phyloP scores from a whole-genome alignment of 345 rosid species.

The Populus pruinosa region DNA sequence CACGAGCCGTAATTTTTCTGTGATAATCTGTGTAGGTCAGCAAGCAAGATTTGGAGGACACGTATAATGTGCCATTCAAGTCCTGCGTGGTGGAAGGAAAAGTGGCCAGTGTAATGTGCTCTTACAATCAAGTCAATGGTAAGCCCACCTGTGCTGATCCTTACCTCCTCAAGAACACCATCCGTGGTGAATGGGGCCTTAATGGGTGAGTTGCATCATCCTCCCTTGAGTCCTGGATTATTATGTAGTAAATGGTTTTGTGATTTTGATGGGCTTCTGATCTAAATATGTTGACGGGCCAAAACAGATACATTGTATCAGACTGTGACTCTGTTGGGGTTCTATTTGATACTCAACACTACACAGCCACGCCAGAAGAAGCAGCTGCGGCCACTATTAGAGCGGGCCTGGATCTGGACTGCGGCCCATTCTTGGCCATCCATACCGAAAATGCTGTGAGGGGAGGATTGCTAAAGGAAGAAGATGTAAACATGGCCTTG shows the following conservation, averaged over 20 bases:
- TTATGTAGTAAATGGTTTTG: background rate
- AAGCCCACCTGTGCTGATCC: constrained; percentile 94
- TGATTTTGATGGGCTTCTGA: background rate
- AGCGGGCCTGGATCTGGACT: constrained; percentile 88
- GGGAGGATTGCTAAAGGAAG: constrained; percentile 41
- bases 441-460: constrained; percentile 63
- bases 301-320: constrained; percentile 74
- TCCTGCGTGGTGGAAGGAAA: constrained; percentile 80
- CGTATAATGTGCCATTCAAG: constrained; percentile 81
- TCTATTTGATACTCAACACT: constrained; percentile 70
- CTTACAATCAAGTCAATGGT: constrained; percentile 95
- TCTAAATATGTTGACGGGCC: background rate
- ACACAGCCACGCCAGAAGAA: constrained; percentile 70
- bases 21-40: constrained; percentile 51
- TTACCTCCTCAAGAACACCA: constrained; percentile 63
- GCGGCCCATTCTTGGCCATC: constrained; percentile 81
- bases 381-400: constrained; percentile 74
- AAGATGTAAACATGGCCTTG: constrained; percentile 61
- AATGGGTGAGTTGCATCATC: constrained; percentile 48
- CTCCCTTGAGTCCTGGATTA: background rate
- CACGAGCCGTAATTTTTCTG: background rate
- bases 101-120: constrained; percentile 96
- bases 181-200: constrained; percentile 89
- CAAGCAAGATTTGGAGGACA: constrained; percentile 87
- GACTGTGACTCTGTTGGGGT: constrained; percentile 88